A percentile compares a stretch with the other conserved stretches of the same genome.
Evolutionary conservation across 768 basidiomycete genomes (phyloP).

Genomic region (Daedaleopsis nitida): DNA sequence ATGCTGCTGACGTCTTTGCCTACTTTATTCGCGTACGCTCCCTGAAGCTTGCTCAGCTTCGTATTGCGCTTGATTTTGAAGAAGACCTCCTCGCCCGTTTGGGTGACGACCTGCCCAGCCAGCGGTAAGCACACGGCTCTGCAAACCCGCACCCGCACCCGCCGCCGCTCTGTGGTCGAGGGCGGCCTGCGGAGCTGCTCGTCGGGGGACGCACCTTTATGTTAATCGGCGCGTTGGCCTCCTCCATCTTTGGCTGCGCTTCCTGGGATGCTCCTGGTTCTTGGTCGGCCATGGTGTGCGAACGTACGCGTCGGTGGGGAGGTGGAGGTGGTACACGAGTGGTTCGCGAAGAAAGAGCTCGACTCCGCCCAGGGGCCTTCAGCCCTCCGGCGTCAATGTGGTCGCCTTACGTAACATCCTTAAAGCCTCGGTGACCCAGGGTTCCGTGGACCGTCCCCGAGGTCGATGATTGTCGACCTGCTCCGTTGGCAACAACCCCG

Average conservation of each 20-base stretch:
- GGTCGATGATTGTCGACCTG: no score
- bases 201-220: conserved; percentile 59
- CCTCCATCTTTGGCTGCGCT: conserved; percentile 52
- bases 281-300: conserved; percentile 54
- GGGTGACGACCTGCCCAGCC: conserved; percentile 63
- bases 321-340: neutral
- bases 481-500: no score
- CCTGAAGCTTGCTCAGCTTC: conserved; percentile 89
- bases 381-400: neutral
- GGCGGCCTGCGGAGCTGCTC: no score
- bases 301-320: conserved; percentile 1
- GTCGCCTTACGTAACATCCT: conserved; percentile 9
- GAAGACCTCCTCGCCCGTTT: conserved; percentile 85
- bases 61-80: conserved; percentile 97
- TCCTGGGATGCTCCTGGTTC: conserved; percentile 42
- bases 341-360: conserved; percentile 6
- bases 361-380: neutral
- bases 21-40: conserved; percentile 89
- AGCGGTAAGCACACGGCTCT: neutral
- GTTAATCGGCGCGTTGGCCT: conserved; percentile 69
- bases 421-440: no score
- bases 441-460: no score
- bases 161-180: neutral
- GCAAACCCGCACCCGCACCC: conserved; percentile 1
- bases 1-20: conserved; percentile 88